phyloP scores from a whole-genome alignment of 2,329 filamentous ascomycete genomes.

The Fusarium sambucinum region DNA sequence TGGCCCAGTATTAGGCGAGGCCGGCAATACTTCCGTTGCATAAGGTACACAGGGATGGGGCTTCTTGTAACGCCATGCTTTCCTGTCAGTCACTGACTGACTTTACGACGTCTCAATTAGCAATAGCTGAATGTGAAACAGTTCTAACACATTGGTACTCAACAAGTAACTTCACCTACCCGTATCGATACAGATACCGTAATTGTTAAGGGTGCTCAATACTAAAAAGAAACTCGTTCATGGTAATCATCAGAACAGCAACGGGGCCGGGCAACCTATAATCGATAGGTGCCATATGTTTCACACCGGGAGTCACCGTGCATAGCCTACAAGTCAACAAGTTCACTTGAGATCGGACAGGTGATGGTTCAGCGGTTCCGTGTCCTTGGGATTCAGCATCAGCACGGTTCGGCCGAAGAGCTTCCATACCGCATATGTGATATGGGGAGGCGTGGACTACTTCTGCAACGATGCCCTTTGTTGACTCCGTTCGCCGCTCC shows the following conservation, averaged over 20 bases:
- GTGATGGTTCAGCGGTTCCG: constrained; percentile 34
- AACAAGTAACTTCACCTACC: background rate
- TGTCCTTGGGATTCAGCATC: constrained; percentile 35
- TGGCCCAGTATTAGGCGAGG: constrained; percentile 41
- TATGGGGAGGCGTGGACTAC: background rate
- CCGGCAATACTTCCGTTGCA: constrained; percentile 40
- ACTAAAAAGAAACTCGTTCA: background rate
- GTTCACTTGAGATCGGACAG: constrained; percentile 15
- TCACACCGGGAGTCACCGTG: background rate
- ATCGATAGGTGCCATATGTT: background rate
- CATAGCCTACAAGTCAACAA: constrained; percentile 6
- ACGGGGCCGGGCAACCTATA: background rate
- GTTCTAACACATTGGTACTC: constrained; percentile 26
- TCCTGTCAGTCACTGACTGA: constrained; percentile 29
- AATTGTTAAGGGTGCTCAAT: background rate
- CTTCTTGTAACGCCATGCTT: constrained; percentile 25
- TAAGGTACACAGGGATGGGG: constrained; percentile 31
- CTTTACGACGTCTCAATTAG: constrained; percentile 38
- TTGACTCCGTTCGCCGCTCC: constrained; percentile 1
- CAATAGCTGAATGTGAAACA: constrained; percentile 45
- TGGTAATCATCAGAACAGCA: background rate
- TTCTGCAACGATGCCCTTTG: constrained; percentile 15
- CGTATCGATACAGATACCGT: constrained; percentile 12
- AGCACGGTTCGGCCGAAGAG: constrained; percentile 29
- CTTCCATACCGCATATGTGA: constrained; percentile 5